Conservation (phyloP, 139 green algal genomes). For the Picochlorum sp. region DNA sequence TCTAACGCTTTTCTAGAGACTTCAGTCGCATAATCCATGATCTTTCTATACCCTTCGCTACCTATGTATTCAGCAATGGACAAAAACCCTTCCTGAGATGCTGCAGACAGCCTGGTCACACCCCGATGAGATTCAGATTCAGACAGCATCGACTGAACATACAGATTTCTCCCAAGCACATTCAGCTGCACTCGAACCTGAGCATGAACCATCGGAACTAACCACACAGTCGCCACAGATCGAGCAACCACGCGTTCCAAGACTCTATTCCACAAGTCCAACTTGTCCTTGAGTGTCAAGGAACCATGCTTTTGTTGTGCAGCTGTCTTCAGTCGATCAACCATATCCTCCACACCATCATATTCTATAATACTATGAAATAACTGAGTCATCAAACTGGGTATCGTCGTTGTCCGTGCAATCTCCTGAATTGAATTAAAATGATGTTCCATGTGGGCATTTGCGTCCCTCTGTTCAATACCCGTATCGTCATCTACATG, state of each 20-base stretch:
- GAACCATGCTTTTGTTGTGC: background rate
- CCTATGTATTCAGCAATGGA: conserved; percentile 36
- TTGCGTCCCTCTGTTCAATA: conserved; percentile 5
- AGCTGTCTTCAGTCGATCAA: conserved; percentile 6
- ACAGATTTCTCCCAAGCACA: conserved; percentile 64
- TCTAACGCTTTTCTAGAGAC: conserved; percentile 5
- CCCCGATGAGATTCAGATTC: conserved; percentile 11
- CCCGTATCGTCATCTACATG: background rate
- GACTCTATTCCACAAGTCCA: conserved; percentile 49
- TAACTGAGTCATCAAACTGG: conserved; percentile 48
- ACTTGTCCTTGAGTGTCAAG: conserved; percentile 30
- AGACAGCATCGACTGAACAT: conserved; percentile 48
- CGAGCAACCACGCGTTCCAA: conserved; percentile 39
- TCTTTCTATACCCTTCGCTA: conserved; percentile 11
- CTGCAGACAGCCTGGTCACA: conserved; percentile 6
- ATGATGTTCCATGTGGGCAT: conserved; percentile 36
- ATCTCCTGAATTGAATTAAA: conserved; percentile 67
- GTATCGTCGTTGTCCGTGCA: conserved; percentile 54
- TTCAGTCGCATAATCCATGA: background rate
- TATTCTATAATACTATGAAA: conserved; percentile 17
- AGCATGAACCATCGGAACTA: conserved; percentile 57
- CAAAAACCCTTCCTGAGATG: conserved; percentile 40
- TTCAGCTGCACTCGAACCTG: conserved; percentile 70
- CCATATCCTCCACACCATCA: conserved; percentile 34
- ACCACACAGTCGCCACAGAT: conserved; percentile 36